Conservation (phyloP, 352 stramenopile genomes). For the Phytophthora citricola region DNA sequence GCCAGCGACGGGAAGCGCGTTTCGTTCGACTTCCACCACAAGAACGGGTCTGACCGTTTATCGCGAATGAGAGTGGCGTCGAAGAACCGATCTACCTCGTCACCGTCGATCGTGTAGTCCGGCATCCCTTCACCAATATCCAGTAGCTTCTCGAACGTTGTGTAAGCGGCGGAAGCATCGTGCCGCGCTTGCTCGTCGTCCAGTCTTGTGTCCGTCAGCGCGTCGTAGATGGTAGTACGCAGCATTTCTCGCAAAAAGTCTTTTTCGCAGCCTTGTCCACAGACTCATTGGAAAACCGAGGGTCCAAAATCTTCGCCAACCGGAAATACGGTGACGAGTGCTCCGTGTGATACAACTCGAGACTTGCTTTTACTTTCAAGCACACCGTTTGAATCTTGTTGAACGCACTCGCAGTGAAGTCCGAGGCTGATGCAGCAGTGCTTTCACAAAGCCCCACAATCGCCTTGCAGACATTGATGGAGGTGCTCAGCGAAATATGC, state of each 20-base stretch:
- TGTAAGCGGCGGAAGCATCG: conserved; percentile 75
- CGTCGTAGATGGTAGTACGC: conserved; percentile 75
- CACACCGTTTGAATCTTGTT: conserved; percentile 80
- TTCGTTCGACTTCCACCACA: conserved; percentile 89
- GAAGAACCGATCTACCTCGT: conserved; percentile 86
- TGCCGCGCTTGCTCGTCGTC: conserved; percentile 63
- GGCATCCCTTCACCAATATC: conserved; percentile 84
- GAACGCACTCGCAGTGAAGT: conserved; percentile 58
- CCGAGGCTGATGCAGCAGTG: conserved; percentile 63
- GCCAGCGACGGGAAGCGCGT: conserved; percentile 74
- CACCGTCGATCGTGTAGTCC: conserved; percentile 79
- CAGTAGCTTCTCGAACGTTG: conserved; percentile 81
- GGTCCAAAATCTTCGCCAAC: conserved; percentile 79
- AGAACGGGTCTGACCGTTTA: conserved; percentile 79
- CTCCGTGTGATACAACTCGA: conserved; percentile 76
- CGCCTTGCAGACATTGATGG: conserved; percentile 81
- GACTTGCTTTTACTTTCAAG: conserved; percentile 73
- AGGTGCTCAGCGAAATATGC: conserved; percentile 83
- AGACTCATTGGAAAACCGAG: conserved; percentile 82
- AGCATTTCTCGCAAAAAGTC: conserved; percentile 76
- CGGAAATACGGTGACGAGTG: conserved; percentile 76
- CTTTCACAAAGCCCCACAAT: conserved; percentile 81
- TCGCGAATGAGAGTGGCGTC: conserved; percentile 81
- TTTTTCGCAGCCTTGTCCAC: conserved; percentile 80
- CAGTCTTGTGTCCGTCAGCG: conserved; percentile 57